A percentile compares a stretch with the other conserved stretches of the same genome.
Evolutionary conservation across 2,329 filamentous ascomycete genomes (phyloP).

Genomic region (Dactylellina sp.): DNA sequence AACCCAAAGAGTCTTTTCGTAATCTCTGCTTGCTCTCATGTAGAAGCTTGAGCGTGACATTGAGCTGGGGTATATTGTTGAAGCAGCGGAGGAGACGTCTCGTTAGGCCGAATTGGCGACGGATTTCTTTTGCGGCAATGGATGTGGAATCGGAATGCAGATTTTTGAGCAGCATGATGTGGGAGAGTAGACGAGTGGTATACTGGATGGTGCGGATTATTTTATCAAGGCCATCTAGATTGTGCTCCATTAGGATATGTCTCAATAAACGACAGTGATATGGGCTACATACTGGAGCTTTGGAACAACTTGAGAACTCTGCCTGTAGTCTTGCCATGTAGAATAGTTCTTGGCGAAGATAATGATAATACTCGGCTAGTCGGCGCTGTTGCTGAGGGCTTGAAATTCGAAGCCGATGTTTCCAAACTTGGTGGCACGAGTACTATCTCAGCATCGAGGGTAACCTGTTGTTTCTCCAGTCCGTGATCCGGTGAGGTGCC

Average conservation of each 20-base stretch:
- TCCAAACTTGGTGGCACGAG: background rate
- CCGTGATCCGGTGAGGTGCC: constrained; percentile 8
- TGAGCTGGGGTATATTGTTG: constrained; percentile 51
- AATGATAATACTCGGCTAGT: background rate
- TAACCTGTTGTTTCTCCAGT: constrained; percentile 21
- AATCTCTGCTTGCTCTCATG: constrained; percentile 29
- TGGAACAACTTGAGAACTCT: constrained; percentile 37
- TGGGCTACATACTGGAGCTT: constrained; percentile 43
- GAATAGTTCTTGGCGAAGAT: constrained; percentile 12
- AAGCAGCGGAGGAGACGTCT: constrained; percentile 44
- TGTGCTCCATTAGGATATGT: background rate
- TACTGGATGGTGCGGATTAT: constrained; percentile 54
- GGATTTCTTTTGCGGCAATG: constrained; percentile 38
- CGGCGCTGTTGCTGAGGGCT: background rate
- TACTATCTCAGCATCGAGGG: background rate
- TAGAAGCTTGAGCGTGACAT: constrained; percentile 33
- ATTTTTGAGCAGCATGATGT: constrained; percentile 45
- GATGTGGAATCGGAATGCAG: constrained; percentile 32
- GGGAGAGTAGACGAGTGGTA: constrained; percentile 37
- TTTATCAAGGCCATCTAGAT: constrained; percentile 50
- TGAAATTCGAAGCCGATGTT: background rate
- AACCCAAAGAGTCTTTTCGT: constrained; percentile 17
- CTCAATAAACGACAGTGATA: background rate
- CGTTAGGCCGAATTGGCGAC: constrained; percentile 51
- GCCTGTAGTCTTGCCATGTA: constrained; percentile 23